Conservation (phyloP, 768 basidiomycete genomes). For the Tricholoma sp. region DNA sequence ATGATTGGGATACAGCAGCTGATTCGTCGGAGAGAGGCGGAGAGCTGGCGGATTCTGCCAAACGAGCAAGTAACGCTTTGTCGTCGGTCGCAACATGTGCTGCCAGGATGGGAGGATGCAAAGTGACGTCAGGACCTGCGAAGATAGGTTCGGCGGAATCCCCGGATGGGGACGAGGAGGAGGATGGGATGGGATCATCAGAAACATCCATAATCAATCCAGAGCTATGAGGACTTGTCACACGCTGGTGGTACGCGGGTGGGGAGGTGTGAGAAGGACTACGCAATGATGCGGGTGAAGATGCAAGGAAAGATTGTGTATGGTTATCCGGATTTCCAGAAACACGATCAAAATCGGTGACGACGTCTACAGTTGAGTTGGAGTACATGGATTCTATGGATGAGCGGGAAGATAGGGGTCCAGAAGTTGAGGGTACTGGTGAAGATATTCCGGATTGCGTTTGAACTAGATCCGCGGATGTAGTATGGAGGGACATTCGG, state of each 20-base stretch:
- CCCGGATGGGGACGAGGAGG: constrained; percentile 6
- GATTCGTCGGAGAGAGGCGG: constrained; percentile 34
- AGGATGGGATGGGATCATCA: not conserved
- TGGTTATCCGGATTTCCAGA: constrained; percentile 9
- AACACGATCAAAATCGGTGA: not conserved
- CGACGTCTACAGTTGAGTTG: not conserved
- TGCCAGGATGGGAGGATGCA: constrained; percentile 21
- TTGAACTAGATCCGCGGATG: constrained; percentile 16
- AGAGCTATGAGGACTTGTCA: constrained; percentile 8
- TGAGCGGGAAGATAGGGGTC: constrained; percentile 23
- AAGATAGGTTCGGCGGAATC: constrained; percentile 9
- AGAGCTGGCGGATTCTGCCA: constrained; percentile 47
- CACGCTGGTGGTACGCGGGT: constrained; percentile 41
- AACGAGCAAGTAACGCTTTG: constrained; percentile 49
- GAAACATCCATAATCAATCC: constrained; percentile 6
- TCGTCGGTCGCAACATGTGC: constrained; percentile 69
- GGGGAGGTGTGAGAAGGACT: constrained; percentile 24
- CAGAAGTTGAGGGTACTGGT: constrained; percentile 11
- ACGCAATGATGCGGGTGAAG: constrained; percentile 9
- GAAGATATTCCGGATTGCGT: constrained; percentile 3
- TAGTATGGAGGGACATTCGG: constrained; percentile 21
- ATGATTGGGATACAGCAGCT: constrained; percentile 7
- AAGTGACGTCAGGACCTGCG: not conserved
- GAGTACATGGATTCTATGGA: constrained; percentile 21
- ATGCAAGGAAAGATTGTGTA: constrained; percentile 2